Conservation (phyloP, 2,329 filamentous ascomycete species). For the Epichloe scottii region DNA sequence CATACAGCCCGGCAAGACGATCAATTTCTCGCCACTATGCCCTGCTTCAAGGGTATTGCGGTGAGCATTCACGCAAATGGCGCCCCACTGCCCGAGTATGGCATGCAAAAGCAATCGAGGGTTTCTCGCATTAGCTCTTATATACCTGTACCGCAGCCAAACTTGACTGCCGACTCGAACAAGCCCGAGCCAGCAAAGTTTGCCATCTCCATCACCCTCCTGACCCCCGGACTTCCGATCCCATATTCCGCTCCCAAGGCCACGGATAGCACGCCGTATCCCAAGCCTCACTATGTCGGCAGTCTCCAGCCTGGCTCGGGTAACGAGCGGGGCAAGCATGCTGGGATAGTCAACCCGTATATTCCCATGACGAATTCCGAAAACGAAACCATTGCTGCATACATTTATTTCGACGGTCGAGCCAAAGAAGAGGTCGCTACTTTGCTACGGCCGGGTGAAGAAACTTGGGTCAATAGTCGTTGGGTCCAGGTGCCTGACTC, state of each 20-base stretch:
- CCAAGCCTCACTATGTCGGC: slow-evolving; percentile 71
- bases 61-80: slow-evolving; percentile 84
- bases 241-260: slow-evolving; percentile 86
- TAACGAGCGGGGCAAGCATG: slow-evolving; percentile 33
- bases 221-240: slow-evolving; percentile 77
- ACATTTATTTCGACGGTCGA: slow-evolving; percentile 96
- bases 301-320: slow-evolving; percentile 44
- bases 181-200: slow-evolving; percentile 91
- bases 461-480: slow-evolving; percentile 97
- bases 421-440: slow-evolving; percentile 96
- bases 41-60: slow-evolving; percentile 98
- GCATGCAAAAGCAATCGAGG: slow-evolving; percentile 86
- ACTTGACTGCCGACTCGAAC: slow-evolving; percentile 47
- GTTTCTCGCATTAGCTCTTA: slow-evolving; percentile 90
- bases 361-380: slow-evolving; percentile 83
- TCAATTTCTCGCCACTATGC: slow-evolving; percentile 41
- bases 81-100: slow-evolving; percentile 79
- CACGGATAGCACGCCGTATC: slow-evolving; percentile 62
- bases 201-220: slow-evolving; percentile 91
- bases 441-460: slow-evolving; percentile 78
- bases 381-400: slow-evolving; percentile 95
- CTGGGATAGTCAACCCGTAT: slow-evolving; percentile 64
- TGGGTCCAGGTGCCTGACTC: slow-evolving; percentile 91
- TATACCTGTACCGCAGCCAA: slow-evolving; percentile 86
- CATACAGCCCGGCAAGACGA: not conserved